Evolutionary conservation across 768 basidiomycete genomes (phyloP).

Genomic region (Rubroboletus satanas): DNA sequence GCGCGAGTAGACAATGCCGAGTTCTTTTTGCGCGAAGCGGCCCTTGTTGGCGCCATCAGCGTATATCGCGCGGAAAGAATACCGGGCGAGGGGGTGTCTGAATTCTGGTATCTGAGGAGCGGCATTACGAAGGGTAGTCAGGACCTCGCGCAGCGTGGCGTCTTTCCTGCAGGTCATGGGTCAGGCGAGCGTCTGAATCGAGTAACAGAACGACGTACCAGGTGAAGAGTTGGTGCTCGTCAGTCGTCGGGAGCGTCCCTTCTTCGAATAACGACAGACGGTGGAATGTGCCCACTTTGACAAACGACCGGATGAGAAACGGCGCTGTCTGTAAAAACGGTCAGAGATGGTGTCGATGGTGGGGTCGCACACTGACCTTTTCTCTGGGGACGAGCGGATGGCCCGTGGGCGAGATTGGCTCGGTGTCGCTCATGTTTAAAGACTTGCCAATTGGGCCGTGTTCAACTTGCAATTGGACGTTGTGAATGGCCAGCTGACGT

Average conservation of each 20-base stretch:
- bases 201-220: constrained; percentile 45
- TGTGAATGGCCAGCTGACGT: background rate
- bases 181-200: background rate
- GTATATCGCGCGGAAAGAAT: constrained; percentile 76
- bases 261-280: constrained; percentile 73
- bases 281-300: constrained; percentile 79
- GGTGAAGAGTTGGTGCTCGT: constrained; percentile 79
- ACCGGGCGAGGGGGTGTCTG: constrained; percentile 77
- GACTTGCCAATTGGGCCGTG: background rate
- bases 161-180: constrained; percentile 56
- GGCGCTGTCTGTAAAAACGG: constrained; percentile 56
- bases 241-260: constrained; percentile 67
- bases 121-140: constrained; percentile 71
- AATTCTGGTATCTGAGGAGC: constrained; percentile 68
- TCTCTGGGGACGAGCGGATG: constrained; percentile 52
- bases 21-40: constrained; percentile 69
- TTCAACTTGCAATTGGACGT: background rate
- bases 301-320: constrained; percentile 77
- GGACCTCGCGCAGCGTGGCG: constrained; percentile 72
- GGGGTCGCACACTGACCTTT: constrained; percentile 38
- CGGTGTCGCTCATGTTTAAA: constrained; percentile 33
- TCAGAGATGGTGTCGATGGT: background rate
- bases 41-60: constrained; percentile 72
- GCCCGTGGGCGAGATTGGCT: constrained; percentile 41
- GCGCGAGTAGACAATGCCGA: constrained; percentile 77